phyloP scores from a whole-genome alignment of 139 green algal species.

The Ettlia oleoabundans region DNA sequence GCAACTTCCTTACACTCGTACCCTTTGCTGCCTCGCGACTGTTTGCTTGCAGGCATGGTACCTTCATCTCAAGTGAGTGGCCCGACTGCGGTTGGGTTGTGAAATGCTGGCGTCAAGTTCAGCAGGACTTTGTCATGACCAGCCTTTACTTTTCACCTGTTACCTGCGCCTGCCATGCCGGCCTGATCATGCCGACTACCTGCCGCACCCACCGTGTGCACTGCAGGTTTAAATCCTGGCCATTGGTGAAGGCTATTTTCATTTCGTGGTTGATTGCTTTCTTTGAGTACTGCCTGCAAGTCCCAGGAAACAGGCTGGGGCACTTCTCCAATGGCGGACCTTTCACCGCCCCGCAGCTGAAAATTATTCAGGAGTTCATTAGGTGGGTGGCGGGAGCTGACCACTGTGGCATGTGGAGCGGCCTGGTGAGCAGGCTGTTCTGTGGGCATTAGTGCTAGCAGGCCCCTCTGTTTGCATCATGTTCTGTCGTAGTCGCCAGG shows the following conservation, averaged over 20 bases:
- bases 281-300: conserved; percentile 20
- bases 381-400: neutral
- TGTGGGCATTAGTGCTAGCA: too few species aligned
- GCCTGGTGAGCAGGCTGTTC: too few species aligned
- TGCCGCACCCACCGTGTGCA: too few species aligned
- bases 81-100: neutral
- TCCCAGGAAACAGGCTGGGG: neutral
- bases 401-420: too few species aligned
- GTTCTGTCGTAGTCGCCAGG: too few species aligned
- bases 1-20: too few species aligned
- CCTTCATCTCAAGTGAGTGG: conserved; percentile 30
- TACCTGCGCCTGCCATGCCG: too few species aligned
- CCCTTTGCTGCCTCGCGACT: too few species aligned
- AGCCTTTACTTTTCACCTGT: neutral
- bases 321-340: conserved; percentile 18
- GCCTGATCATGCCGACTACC: too few species aligned
- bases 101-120: neutral
- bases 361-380: conserved; percentile 20
- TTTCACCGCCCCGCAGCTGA: conserved; percentile 36
- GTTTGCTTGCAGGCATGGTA: conserved; percentile 35
- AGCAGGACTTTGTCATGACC: too few species aligned
- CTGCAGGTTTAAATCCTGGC: conserved; percentile 30
- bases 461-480: too few species aligned
- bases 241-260: conserved; percentile 8
- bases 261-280: conserved; percentile 23